phyloP scores from a whole-genome alignment of 805 yeast species.

The Wickerhamiella hasegawae region DNA sequence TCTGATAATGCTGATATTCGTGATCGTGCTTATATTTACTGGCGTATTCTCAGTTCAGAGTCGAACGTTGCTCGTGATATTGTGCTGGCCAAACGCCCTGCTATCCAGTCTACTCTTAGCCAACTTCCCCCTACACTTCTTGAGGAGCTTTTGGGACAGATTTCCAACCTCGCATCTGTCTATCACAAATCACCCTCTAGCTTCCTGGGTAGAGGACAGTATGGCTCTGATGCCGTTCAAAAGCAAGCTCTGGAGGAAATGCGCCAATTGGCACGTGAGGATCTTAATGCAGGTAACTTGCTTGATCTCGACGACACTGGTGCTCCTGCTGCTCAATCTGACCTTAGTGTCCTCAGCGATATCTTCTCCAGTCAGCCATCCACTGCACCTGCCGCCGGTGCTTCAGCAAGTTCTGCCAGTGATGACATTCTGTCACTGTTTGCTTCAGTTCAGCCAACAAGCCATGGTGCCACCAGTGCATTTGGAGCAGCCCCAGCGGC shows the following conservation, averaged over 20 bases:
- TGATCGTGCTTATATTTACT: slow-evolving; percentile 74
- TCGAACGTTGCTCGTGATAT: slow-evolving; percentile 53
- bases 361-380: slow-evolving; percentile 13
- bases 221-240: slow-evolving; percentile 26
- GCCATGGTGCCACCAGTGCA: no score
- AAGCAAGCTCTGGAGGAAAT: slow-evolving; percentile 56
- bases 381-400: slow-evolving; percentile 9
- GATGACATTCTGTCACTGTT: slow-evolving; percentile 36
- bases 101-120: slow-evolving; percentile 56
- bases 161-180: slow-evolving; percentile 76
- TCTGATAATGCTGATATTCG: slow-evolving; percentile 73
- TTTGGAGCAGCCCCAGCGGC: slow-evolving; percentile 5
- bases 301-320: slow-evolving; percentile 59
- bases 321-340: slow-evolving; percentile 8
- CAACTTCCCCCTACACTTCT: slow-evolving; percentile 52
- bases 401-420: slow-evolving; percentile 15
- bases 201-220: slow-evolving; percentile 33
- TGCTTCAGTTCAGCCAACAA: slow-evolving; percentile 12
- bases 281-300: slow-evolving; percentile 36
- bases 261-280: slow-evolving; percentile 60
- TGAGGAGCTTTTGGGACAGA: slow-evolving; percentile 52
- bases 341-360: slow-evolving; percentile 14
- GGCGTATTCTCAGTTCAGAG: slow-evolving; percentile 75
- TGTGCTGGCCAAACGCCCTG: slow-evolving; percentile 49
- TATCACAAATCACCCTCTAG: slow-evolving; percentile 68